Conservation (phyloP, 2,329 filamentous ascomycete genomes). For the Colletotrichum sp. region DNA sequence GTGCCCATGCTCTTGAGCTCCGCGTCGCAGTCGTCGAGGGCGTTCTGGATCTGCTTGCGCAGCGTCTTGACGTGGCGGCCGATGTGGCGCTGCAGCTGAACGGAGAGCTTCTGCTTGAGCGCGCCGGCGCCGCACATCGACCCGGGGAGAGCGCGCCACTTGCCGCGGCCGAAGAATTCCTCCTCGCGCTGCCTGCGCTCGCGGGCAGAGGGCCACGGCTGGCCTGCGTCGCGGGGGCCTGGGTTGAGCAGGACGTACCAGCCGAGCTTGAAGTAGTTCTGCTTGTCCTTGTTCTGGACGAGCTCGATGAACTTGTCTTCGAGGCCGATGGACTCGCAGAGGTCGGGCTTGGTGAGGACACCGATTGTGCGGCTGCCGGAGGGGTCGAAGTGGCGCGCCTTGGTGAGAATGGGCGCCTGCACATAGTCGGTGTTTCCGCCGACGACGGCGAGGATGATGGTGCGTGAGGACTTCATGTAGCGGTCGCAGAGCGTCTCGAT, state of each 20-base stretch:
- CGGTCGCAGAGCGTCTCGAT: slow-evolving; percentile 56
- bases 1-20: slow-evolving; percentile 56
- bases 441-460: slow-evolving; percentile 60
- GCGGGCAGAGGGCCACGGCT: slow-evolving; percentile 47
- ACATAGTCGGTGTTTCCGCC: slow-evolving; percentile 62
- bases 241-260: slow-evolving; percentile 59
- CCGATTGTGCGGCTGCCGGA: slow-evolving; percentile 54
- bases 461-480: slow-evolving; percentile 62
- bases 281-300: slow-evolving; percentile 53
- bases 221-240: slow-evolving; percentile 44
- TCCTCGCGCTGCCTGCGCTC: slow-evolving; percentile 48
- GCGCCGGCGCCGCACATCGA: slow-evolving; percentile 52
- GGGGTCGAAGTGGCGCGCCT: slow-evolving; percentile 56
- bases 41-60: slow-evolving; percentile 55
- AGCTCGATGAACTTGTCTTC: slow-evolving; percentile 61
- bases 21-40: slow-evolving; percentile 52
- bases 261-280: slow-evolving; percentile 56
- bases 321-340: slow-evolving; percentile 57
- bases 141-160: slow-evolving; percentile 52
- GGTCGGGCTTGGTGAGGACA: slow-evolving; percentile 58
- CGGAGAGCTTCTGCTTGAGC: slow-evolving; percentile 53
- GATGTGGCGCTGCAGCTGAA: slow-evolving; percentile 56
- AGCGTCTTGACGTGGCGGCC: slow-evolving; percentile 56
- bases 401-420: slow-evolving; percentile 55
- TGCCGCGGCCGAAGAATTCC: slow-evolving; percentile 54